Evolutionary conservation across 75 land plant genomes (phyloP).

Genomic region (Larix kaempferi): DNA sequence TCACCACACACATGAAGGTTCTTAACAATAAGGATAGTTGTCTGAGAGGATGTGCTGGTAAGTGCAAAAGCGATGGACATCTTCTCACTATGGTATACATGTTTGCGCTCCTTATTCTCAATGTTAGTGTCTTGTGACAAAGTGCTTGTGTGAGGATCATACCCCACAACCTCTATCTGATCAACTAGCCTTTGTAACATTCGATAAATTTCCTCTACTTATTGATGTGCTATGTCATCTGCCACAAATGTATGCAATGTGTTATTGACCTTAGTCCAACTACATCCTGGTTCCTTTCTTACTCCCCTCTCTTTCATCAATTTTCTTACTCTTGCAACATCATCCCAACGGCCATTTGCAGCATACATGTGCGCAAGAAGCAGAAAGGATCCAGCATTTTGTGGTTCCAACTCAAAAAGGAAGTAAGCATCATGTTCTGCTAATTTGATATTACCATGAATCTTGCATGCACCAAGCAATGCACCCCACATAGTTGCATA

Average conservation of each 20-base stretch:
- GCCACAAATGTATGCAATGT: constrained; percentile 17
- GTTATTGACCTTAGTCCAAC: constrained; percentile 11
- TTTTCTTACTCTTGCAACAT: constrained; percentile 9
- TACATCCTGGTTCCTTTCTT: constrained; percentile 9
- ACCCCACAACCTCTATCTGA: no score
- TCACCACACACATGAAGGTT: no score
- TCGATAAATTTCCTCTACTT: no score
- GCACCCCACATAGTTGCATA: constrained; percentile 24
- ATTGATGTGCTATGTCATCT: no score
- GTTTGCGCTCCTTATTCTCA: no score
- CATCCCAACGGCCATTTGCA: constrained; percentile 1
- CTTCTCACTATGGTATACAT: no score
- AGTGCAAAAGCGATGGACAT: no score
- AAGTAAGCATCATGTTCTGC: neutral
- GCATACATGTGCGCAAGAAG: constrained; percentile 21
- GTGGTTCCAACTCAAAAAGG: constrained; percentile 15
- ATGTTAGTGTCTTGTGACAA: no score
- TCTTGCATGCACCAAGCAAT: constrained; percentile 31
- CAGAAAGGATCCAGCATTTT: constrained; percentile 13
- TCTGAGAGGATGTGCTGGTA: no score
- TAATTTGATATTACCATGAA: constrained; percentile 18
- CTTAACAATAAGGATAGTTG: no score
- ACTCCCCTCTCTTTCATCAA: constrained; percentile 6
- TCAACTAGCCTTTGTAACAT: no score
- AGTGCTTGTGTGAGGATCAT: no score